Conservation (phyloP, 306 rosid genomes). For the Datisca glomerata region DNA sequence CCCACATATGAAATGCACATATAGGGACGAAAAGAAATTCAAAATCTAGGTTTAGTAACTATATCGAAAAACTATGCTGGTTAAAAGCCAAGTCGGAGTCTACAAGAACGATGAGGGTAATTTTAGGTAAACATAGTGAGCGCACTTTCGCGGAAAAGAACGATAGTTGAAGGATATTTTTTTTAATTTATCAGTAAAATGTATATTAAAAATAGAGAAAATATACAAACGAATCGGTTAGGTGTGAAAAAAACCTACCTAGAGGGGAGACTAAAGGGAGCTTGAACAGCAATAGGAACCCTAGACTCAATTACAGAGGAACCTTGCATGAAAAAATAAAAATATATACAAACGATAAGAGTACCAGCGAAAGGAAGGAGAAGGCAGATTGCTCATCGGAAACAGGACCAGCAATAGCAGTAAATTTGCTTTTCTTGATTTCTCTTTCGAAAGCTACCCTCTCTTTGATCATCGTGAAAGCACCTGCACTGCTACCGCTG, state of each 20-base stretch:
- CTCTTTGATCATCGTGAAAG: conserved; percentile 59
- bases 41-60: too few relatives aligned
- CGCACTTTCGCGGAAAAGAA: too few relatives aligned
- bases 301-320: not conserved
- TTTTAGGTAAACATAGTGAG: not conserved
- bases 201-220: too few relatives aligned
- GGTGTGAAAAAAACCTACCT: too few relatives aligned
- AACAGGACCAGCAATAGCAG: conserved; percentile 68
- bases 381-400: conserved; percentile 66
- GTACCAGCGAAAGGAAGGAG: conserved; percentile 72
- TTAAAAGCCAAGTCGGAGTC: not conserved
- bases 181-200: too few relatives aligned
- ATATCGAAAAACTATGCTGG: too few relatives aligned
- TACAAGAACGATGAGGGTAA: not conserved
- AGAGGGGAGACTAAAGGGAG: not conserved
- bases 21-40: too few relatives aligned
- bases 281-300: not conserved
- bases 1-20: too few relatives aligned
- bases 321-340: not conserved
- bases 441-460: conserved; percentile 47
- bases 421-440: conserved; percentile 84
- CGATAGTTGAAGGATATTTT: too few relatives aligned
- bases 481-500: conserved; percentile 23
- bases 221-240: too few relatives aligned
- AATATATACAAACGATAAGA: not conserved